These are phyloP conservation scores for Protomyces macrosporus DNA, from an alignment of 1,139 yeast species.

Conservation along the genomic window DNA sequence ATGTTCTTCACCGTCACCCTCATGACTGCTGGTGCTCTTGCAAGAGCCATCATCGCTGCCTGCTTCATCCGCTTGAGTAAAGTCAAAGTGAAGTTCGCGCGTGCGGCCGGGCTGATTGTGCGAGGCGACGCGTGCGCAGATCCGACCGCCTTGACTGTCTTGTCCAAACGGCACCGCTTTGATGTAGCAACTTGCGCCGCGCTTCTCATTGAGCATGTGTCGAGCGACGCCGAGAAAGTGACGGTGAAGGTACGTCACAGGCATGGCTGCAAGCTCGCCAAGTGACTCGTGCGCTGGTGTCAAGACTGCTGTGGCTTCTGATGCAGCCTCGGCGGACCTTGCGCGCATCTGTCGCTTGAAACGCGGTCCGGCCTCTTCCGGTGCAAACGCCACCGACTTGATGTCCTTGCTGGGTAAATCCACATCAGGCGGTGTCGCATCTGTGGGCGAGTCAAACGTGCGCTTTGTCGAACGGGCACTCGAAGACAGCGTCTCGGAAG, in stretches of 20 bases:
- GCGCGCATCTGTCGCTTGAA: not conserved
- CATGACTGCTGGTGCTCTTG: not conserved
- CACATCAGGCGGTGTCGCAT: not conserved
- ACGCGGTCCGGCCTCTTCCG: not conserved
- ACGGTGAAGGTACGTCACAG: not conserved
- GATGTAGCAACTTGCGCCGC: constrained; percentile 8
- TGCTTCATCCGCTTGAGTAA: not conserved
- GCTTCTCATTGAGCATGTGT: not conserved
- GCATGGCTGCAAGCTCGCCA: not conserved
- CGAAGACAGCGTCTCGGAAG: not conserved
- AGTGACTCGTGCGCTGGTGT: not conserved
- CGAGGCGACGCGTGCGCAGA: constrained; percentile 2
- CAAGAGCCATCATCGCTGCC: not conserved
- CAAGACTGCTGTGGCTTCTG: too few species aligned
- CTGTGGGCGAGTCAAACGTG: not conserved
- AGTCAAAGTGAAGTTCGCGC: not conserved
- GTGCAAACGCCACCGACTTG: too few species aligned
- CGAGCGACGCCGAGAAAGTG: not conserved
- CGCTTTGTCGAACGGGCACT: not conserved
- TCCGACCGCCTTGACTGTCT: not conserved
- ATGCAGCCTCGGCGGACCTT: not conserved
- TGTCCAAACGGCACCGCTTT: not conserved
- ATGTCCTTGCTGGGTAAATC: not conserved
- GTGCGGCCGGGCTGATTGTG: not conserved
- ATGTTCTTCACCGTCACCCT: not conserved